Percentiles rank a stretch among this genome's conserved stretches.
phyloP scores from a whole-genome alignment of 805 yeast species.

The Suhomyces sp. region DNA sequence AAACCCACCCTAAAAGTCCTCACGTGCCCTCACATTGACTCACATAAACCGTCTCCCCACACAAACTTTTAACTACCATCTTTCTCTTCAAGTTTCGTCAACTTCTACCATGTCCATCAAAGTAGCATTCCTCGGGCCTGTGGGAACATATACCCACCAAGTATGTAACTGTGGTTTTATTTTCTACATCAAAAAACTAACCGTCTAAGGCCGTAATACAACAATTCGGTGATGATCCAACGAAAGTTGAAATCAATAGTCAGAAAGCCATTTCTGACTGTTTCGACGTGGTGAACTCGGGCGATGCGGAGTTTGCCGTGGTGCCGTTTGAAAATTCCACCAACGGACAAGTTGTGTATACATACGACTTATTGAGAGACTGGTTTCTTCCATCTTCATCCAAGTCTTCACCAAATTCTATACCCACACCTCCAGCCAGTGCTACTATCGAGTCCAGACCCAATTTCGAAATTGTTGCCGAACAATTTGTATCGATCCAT shows the following conservation, averaged over 20 bases:
- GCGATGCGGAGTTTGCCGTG: slow-evolving; percentile 62
- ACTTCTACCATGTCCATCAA: slow-evolving; percentile 19
- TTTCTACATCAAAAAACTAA: slow-evolving; percentile 10
- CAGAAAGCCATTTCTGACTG: slow-evolving; percentile 58
- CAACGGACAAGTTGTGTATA: slow-evolving; percentile 87
- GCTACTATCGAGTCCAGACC: slow-evolving; percentile 8
- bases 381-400: slow-evolving; percentile 39
- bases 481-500: slow-evolving; percentile 77
- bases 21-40: no score
- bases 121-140: slow-evolving; percentile 84
- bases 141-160: slow-evolving; percentile 91
- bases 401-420: neutral
- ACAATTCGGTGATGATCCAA: slow-evolving; percentile 44
- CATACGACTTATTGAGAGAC: slow-evolving; percentile 79
- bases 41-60: no score
- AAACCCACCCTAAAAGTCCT: no score
- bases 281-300: slow-evolving; percentile 50
- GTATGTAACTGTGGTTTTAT: slow-evolving; percentile 43
- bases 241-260: slow-evolving; percentile 26
- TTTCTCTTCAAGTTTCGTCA: no score
- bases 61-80: no score
- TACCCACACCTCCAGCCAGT: slow-evolving; percentile 1
- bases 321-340: slow-evolving; percentile 94
- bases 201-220: slow-evolving; percentile 47
- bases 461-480: slow-evolving; percentile 60